A percentile compares a stretch with the other conserved stretches of the same genome.
Evolutionary conservation across 345 rosid species (phyloP).

Genomic region (Salix exigua): DNA sequence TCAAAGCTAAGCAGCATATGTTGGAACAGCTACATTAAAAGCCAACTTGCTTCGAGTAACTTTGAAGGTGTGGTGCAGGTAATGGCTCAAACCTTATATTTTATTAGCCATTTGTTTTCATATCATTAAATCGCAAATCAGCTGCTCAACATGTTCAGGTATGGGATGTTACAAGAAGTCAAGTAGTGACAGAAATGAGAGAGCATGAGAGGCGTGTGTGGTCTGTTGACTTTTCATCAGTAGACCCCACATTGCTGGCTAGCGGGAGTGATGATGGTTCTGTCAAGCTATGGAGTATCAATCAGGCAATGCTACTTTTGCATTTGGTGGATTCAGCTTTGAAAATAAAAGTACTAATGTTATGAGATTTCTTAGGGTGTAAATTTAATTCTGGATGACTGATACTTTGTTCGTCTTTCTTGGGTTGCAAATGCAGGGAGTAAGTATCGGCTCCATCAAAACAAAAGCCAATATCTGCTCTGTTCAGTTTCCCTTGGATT

Average conservation of each 20-base stretch:
- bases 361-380: conserved; percentile 38
- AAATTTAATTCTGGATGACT: conserved; percentile 30
- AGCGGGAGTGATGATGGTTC: conserved; percentile 96
- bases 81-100: conserved; percentile 11
- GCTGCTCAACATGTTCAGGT: conserved; percentile 39
- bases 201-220: conserved; percentile 94
- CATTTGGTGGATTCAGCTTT: conserved; percentile 85
- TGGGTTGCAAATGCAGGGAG: conserved; percentile 69
- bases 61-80: conserved; percentile 98
- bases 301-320: conserved; percentile 96
- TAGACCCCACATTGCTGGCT: conserved; percentile 88
- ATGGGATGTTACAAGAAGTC: conserved; percentile 95
- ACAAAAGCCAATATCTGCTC: conserved; percentile 92
- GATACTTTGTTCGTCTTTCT: conserved; percentile 40
- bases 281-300: conserved; percentile 98
- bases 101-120: conserved; percentile 1
- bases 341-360: conserved; percentile 59
- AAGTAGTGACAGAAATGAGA: conserved; percentile 67
- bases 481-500: conserved; percentile 84
- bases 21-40: conserved; percentile 90
- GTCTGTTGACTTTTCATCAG: conserved; percentile 86
- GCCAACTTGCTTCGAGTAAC: conserved; percentile 96
- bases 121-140: conserved; percentile 1
- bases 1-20: conserved; percentile 85
- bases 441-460: conserved; percentile 74